Percentiles rank a stretch among this genome's conserved stretches.
Conservation (phyloP, 2,329 filamentous ascomycete species). For the Xylariomycetidae sp. region DNA sequence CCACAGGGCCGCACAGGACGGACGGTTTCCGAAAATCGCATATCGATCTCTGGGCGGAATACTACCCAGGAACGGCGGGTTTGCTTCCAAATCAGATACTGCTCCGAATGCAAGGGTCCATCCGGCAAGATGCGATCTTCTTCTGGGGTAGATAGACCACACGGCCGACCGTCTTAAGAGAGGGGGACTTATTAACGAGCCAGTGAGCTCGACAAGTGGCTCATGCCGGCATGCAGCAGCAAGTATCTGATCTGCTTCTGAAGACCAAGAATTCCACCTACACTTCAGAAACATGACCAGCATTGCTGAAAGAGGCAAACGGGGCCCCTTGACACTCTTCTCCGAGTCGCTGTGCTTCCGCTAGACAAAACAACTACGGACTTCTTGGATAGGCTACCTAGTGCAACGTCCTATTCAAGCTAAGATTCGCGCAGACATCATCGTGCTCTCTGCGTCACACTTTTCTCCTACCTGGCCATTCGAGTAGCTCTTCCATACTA, state of each 20-base stretch:
- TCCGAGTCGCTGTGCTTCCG: neutral
- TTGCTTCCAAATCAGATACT: conserved; percentile 19
- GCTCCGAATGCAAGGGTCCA: conserved; percentile 15
- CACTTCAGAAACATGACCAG: neutral
- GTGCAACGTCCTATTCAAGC: neutral
- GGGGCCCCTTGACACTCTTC: neutral
- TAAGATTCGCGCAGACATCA: neutral
- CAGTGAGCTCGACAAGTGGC: conserved; percentile 1
- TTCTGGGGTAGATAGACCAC: conserved; percentile 11
- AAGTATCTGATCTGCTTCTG: neutral
- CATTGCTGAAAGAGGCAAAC: neutral
- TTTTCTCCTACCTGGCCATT: neutral
- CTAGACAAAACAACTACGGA: neutral
- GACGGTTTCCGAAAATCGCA: no score
- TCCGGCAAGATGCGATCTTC: conserved; percentile 19
- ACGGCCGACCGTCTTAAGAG: conserved; percentile 1
- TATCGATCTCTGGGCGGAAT: conserved; percentile 15
- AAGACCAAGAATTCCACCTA: neutral
- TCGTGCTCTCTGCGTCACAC: no score
- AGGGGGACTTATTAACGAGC: conserved; percentile 8
- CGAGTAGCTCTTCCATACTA: neutral
- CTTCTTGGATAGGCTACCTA: neutral
- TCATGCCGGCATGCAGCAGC: neutral
- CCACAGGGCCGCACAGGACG: no score
- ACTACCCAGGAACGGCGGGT: conserved; percentile 20